These are phyloP conservation scores for Parietaria judaica DNA, from an alignment of 306 rosid species.

Conservation along the genomic window DNA sequence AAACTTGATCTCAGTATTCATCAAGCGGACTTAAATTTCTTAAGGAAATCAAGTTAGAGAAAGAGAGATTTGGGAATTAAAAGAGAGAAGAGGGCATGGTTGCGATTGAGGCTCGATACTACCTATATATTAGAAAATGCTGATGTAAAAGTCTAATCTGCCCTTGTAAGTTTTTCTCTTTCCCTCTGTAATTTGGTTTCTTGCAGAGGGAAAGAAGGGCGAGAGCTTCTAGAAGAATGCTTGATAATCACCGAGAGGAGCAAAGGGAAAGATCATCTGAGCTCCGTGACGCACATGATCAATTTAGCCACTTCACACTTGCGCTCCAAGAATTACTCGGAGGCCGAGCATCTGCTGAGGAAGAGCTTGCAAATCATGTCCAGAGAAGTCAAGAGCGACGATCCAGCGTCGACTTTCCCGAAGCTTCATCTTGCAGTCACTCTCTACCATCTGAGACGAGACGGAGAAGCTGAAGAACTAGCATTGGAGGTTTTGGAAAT, in stretches of 20 bases:
- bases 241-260: constrained; percentile 51
- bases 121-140: too few relatives aligned
- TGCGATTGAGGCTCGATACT: too few relatives aligned
- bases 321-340: constrained; percentile 53
- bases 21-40: not conserved
- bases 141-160: too few relatives aligned
- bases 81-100: too few relatives aligned
- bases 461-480: constrained; percentile 79
- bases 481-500: constrained; percentile 59
- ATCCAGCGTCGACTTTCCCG: constrained; percentile 68
- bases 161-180: not conserved
- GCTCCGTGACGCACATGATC: constrained; percentile 56
- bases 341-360: constrained; percentile 73
- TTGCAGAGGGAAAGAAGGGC: constrained; percentile 77
- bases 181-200: constrained; percentile 3
- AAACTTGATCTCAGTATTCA: constrained; percentile 11
- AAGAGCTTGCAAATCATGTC: constrained; percentile 55
- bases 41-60: too few relatives aligned
- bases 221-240: constrained; percentile 74
- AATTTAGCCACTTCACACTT: constrained; percentile 82
- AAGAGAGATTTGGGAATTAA: too few relatives aligned
- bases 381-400: constrained; percentile 45
- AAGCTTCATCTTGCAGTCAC: constrained; percentile 87
- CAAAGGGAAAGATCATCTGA: constrained; percentile 70
- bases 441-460: constrained; percentile 59